These are phyloP conservation scores for Verticillium alfalfae DNA, from an alignment of 2,329 filamentous ascomycete species.

Conservation along the genomic window DNA sequence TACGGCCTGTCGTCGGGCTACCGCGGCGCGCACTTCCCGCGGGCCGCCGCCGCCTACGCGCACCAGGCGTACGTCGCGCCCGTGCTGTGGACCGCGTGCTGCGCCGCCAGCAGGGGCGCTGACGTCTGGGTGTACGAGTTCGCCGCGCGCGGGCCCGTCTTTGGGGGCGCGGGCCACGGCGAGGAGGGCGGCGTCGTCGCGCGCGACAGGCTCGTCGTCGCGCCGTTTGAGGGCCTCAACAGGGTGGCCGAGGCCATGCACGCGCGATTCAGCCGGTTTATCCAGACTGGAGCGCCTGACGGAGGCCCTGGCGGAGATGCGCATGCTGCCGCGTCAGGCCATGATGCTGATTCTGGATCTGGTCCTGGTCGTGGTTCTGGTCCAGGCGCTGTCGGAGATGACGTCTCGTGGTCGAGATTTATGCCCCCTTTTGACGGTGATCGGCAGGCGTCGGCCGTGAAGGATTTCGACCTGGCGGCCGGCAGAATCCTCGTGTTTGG, in stretches of 20 bases:
- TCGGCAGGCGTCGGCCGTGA: not conserved
- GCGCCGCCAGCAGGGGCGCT: slow-evolving; percentile 22
- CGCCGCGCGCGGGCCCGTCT: slow-evolving; percentile 35
- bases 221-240: slow-evolving; percentile 26
- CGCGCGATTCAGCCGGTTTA: slow-evolving; percentile 30
- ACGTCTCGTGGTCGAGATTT: slow-evolving; percentile 35
- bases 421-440: slow-evolving; percentile 27
- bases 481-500: slow-evolving; percentile 51
- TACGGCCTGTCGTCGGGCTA: slow-evolving; percentile 17
- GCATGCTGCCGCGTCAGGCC: slow-evolving; percentile 18
- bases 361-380: not conserved
- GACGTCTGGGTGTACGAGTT: slow-evolving; percentile 54
- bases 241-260: slow-evolving; percentile 35
- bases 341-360: not conserved
- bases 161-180: slow-evolving; percentile 39
- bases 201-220: slow-evolving; percentile 32
- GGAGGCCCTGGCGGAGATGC: slow-evolving; percentile 9
- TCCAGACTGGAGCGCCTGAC: slow-evolving; percentile 19
- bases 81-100: slow-evolving; percentile 53
- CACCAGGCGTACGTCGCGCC: slow-evolving; percentile 62
- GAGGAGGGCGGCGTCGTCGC: slow-evolving; percentile 38
- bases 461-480: slow-evolving; percentile 4
- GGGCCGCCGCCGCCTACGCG: slow-evolving; percentile 55
- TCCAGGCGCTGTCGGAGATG: slow-evolving; percentile 3
- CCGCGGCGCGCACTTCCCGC: slow-evolving; percentile 49